Percentiles rank a stretch among this genome's conserved stretches.
Conservation (phyloP, 2,329 filamentous ascomycete genomes). For the Geosmithia flava region DNA sequence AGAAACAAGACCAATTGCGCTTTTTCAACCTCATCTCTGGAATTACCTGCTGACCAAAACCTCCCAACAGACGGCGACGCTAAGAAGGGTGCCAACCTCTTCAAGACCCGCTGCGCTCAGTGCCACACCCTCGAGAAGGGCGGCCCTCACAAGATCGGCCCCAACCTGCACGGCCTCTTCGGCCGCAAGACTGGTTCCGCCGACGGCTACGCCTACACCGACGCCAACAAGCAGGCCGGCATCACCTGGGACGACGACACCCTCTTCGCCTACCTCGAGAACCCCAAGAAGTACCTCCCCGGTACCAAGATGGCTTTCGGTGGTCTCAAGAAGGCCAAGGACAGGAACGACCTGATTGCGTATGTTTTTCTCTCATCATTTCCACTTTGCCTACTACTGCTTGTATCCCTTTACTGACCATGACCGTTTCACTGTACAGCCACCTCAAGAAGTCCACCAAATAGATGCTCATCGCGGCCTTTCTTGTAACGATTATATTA, state of each 20-base stretch:
- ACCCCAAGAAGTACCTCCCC: slow-evolving; percentile 99
- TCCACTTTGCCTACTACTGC: background rate
- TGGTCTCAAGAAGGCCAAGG: slow-evolving; percentile 99
- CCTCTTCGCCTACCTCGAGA: slow-evolving; percentile 97
- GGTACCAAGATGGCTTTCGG: slow-evolving; percentile 99
- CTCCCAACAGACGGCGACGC: slow-evolving; percentile 62
- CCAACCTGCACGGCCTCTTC: slow-evolving; percentile 93
- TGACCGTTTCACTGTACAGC: slow-evolving; percentile 20
- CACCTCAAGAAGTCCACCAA: slow-evolving; percentile 59
- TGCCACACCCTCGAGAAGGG: slow-evolving; percentile 91
- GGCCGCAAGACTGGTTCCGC: slow-evolving; percentile 89
- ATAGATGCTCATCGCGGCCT: slow-evolving; percentile 33
- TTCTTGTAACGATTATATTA: background rate
- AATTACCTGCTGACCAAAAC: background rate
- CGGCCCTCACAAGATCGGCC: slow-evolving; percentile 96
- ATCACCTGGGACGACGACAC: slow-evolving; percentile 78
- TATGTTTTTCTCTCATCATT: slow-evolving; percentile 33
- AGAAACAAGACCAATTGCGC: background rate
- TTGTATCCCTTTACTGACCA: background rate
- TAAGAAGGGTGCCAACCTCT: slow-evolving; percentile 96
- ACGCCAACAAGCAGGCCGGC: slow-evolving; percentile 98
- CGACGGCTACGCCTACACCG: slow-evolving; percentile 92
- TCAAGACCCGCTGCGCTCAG: slow-evolving; percentile 98
- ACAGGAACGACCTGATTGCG: slow-evolving; percentile 98
- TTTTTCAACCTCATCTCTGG: background rate